Evolutionary conservation across 768 basidiomycete genomes (phyloP).

Genomic region (Lactarius sanguifluus): DNA sequence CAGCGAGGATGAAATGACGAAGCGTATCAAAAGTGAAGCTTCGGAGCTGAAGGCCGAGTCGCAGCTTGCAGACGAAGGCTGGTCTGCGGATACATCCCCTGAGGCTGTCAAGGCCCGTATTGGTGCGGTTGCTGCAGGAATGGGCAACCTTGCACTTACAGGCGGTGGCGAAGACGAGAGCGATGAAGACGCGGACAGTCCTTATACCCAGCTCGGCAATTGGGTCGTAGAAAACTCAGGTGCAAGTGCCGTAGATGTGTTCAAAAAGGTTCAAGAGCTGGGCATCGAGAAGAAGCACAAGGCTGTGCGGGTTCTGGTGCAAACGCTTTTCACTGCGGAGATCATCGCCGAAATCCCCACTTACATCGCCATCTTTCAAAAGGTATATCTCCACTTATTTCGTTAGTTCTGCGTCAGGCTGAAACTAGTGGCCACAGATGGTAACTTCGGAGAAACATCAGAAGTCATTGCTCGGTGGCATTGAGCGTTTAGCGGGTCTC

Average conservation of each 20-base stretch:
- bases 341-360: conserved; percentile 61
- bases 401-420: not conserved
- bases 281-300: conserved; percentile 96
- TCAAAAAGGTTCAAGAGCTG: conserved; percentile 85
- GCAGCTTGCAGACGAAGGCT: conserved; percentile 67
- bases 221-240: conserved; percentile 80
- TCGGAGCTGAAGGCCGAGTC: conserved; percentile 68
- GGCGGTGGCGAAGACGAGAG: conserved; percentile 82
- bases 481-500: conserved; percentile 84
- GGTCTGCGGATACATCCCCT: conserved; percentile 89
- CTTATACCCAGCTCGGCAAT: conserved; percentile 76
- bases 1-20: conserved; percentile 85
- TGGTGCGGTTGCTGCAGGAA: conserved; percentile 59
- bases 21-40: conserved; percentile 89
- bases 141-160: conserved; percentile 53
- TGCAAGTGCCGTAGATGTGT: conserved; percentile 64
- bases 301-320: conserved; percentile 77
- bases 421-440: conserved; percentile 50
- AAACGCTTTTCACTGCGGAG: conserved; percentile 78
- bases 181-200: conserved; percentile 83
- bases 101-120: conserved; percentile 86
- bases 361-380: conserved; percentile 70
- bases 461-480: conserved; percentile 89
- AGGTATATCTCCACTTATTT: conserved; percentile 50
- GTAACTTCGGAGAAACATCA: conserved; percentile 93